Base-by-base conservation (phyloP, 768 basidiomycete genomes). In the Cyclocybe cylindracea region DNA sequence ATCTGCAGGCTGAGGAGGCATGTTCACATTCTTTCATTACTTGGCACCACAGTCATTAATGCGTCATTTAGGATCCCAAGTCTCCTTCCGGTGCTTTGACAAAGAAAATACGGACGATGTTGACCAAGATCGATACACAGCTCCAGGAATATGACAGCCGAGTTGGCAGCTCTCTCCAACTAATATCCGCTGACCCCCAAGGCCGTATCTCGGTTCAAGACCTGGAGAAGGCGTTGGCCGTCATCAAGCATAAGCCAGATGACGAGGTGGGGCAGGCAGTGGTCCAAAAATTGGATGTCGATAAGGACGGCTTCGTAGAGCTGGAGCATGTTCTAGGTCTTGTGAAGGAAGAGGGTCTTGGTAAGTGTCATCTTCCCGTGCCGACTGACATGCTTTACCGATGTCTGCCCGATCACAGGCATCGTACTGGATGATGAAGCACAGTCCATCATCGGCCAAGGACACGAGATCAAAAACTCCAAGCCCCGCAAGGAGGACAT, bases 401-500 rank as follows among this genome's bases (percentile, higher is more conserved):
- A 51, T 45, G 10, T 32, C 9, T 35, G 11, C 24, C 48, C 16
- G 7, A 47, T 46, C 39, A 36, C 58, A 87, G 91, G 92, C 51
- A 88, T 91, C 37, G 79, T 94, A 36, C 73, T 95, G 46, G 93
- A 93, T 61, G 92, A 92, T 58, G 87, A 88, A 52, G 92, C 89
- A 3, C 82, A 89, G 70, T 83, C 83, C 9, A 76, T 96, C 58
- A 83, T 95, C 39, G 87, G 91, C 31, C 89, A 92, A 66, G 87
- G 92, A 31, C 81, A 77, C 48, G 92, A 95, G 69, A 77, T 95
- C 53, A 87, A 87, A 69, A 83, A 87, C 60, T 78, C 80, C 18
- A 81, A 76, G 65, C 92, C 94, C n/a, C 83, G 92, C 66, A 94
- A 96, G 73, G 96, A 97, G 75, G 95, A 98, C 66, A 96, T 98